Evolutionary conservation across 345 rosid species (phyloP).

Genomic region (Eutrema japonicum): DNA sequence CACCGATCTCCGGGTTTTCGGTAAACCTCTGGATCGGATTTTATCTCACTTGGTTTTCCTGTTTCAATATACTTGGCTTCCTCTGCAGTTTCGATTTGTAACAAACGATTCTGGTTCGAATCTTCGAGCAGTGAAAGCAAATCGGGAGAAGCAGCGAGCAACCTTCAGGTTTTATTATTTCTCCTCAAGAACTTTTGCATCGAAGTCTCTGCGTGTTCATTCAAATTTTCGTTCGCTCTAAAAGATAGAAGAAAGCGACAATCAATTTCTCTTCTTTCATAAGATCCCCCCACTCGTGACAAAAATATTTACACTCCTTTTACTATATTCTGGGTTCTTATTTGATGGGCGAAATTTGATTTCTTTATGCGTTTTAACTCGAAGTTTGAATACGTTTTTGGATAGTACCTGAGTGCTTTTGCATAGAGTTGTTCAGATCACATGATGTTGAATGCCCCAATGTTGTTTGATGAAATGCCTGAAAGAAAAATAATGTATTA

Average conservation of each 20-base stretch:
- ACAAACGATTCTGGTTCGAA: background rate
- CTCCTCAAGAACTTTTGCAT: background rate
- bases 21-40: too few relatives aligned
- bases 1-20: too few relatives aligned
- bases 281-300: background rate
- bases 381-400: background rate
- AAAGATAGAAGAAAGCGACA: background rate
- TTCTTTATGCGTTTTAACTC: background rate
- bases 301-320: background rate
- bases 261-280: background rate
- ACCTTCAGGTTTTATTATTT: conserved; percentile 27
- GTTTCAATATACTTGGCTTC: conserved; percentile 2
- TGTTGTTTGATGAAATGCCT: conserved; percentile 45
- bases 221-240: background rate
- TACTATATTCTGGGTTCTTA: background rate
- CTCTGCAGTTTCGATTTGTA: background rate
- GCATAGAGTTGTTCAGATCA: background rate
- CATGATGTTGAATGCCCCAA: background rate
- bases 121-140: conserved; percentile 15
- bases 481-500: conserved; percentile 3
- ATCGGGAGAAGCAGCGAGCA: conserved; percentile 21
- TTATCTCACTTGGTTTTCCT: too few relatives aligned
- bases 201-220: background rate
- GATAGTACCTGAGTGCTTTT: background rate
- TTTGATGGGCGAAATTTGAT: background rate